Evolutionary conservation across 495 filamentous ascomycete species (phyloP), one percentile per base, ranked within the genome.

Genomic region (Podospora anserina): DNA sequence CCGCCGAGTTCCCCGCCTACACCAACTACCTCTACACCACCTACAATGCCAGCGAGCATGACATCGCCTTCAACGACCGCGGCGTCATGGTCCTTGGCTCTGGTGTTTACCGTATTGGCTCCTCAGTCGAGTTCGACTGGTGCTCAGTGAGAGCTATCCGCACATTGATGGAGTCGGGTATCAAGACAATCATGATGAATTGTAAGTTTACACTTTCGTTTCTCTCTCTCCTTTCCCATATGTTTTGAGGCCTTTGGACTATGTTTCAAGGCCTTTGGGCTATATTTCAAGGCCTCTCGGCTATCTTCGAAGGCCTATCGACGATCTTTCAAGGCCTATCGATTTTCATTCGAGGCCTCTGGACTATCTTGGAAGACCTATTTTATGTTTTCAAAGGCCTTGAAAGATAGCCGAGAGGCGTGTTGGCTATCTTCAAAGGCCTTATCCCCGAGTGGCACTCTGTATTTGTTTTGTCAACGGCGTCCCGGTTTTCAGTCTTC

Each of bases 121-220:
- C 94, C 1, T 97, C 94, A 0, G 95, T 99, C 64, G 95, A 99
- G 76, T 99, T 99, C 77, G 95, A 99, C 78, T 99, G 95, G 95
- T 99, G 95, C 77, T 96, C 95, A n/a, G 95, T 99, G 44, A 86
- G 94, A 64, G 92, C 94, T 5, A 94, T 99, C 67, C 90, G 95
- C 66, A 99, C 95, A 7, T 88, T 99, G 30, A 89, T 95, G 49
- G 89, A 94, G 69, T 86, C 90, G 72, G 91, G 92, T 34, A 86
- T 90, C 85, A 97, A 97, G 85, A 98, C 95, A 2, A 91, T 99
- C 77, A 99, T 99, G 95, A 91, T 98, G 34, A 99, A 98, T 75
- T 75, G 72, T 75, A 68, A 19, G 71, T 75, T 56, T 56, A 20
- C 4, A 56, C 54, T 56, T 56, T 56, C 16, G 5, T 20, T 56